These are phyloP conservation scores for Bisporella sp. DNA, from an alignment of 2,329 filamentous ascomycete genomes.

Conservation along the genomic window DNA sequence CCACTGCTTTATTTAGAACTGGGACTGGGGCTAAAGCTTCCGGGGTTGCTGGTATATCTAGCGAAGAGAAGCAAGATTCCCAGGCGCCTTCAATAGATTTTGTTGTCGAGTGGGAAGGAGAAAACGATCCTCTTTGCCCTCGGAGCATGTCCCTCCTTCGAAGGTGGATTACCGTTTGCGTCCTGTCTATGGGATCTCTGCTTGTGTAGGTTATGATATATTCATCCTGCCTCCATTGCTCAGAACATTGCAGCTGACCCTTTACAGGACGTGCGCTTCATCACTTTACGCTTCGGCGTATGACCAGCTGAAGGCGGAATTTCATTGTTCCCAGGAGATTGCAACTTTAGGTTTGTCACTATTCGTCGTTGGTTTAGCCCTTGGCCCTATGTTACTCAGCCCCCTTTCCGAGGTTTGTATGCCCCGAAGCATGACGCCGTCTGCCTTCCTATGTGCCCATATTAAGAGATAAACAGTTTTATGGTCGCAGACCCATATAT, in stretches of 20 bases:
- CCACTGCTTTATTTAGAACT: no score
- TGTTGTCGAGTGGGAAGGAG: conserved; percentile 65
- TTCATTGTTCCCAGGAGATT: conserved; percentile 20
- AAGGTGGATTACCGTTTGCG: conserved; percentile 71
- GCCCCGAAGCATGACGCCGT: no score
- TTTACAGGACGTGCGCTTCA: conserved; percentile 64
- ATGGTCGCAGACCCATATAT: conserved; percentile 77
- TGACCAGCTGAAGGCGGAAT: conserved; percentile 29
- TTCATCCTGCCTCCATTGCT: neutral
- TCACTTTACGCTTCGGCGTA: conserved; percentile 83
- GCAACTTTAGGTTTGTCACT: conserved; percentile 51
- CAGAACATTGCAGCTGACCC: neutral
- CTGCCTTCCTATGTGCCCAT: conserved; percentile 23
- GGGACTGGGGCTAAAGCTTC: no score
- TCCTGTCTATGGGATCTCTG: conserved; percentile 65
- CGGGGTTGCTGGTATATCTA: neutral
- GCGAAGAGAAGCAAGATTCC: conserved; percentile 5
- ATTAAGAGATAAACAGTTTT: conserved; percentile 54
- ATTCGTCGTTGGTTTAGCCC: conserved; percentile 51
- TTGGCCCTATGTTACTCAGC: conserved; percentile 60
- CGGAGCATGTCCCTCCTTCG: conserved; percentile 53
- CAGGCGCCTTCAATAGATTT: conserved; percentile 30
- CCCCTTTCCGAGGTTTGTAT: conserved; percentile 43
- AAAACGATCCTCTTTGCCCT: conserved; percentile 65
- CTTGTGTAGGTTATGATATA: conserved; percentile 62